Conservation (phyloP, 108 stramenopile genomes). For the Cyclostephanos tholiformis region DNA sequence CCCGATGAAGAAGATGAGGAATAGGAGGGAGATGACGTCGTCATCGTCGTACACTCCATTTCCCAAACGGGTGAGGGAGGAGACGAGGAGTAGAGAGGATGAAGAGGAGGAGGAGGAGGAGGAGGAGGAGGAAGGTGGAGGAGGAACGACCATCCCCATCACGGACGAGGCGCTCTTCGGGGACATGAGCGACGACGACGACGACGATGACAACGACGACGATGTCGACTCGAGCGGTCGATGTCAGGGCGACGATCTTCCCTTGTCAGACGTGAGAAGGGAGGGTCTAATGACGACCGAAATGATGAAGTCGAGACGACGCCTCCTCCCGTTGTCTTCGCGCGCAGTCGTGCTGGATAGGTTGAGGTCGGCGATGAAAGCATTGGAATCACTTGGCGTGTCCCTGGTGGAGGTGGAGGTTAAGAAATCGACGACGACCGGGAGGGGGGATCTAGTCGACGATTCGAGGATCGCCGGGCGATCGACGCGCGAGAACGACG, state of each 20-base stretch:
- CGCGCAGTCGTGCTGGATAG: constrained; percentile 17
- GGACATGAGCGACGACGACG: constrained; percentile 28
- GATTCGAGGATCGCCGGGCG: too few species aligned
- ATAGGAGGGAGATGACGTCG: background rate
- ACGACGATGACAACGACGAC: background rate
- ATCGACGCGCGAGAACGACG: constrained; percentile 4
- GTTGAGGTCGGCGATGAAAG: constrained; percentile 42
- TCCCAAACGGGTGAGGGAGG: background rate
- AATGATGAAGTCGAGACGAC: background rate
- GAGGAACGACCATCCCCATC: constrained; percentile 33
- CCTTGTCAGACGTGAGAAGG: too few species aligned
- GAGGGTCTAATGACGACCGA: too few species aligned
- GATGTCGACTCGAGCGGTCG: background rate
- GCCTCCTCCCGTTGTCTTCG: background rate
- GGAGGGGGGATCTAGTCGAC: background rate
- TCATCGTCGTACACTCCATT: background rate
- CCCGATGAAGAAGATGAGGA: background rate
- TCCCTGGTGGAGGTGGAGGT: constrained; percentile 53
- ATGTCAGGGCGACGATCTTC: too few species aligned
- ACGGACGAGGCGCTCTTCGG: constrained; percentile 46
- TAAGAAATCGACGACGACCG: constrained; percentile 5
- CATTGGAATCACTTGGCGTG: constrained; percentile 52
- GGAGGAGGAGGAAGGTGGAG: constrained; percentile 1
- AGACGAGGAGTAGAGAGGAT: background rate
- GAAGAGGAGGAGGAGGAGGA: constrained; percentile 2